Conservation (phyloP, 139 green algal genomes). For the Chlamydomonas eustigma region DNA sequence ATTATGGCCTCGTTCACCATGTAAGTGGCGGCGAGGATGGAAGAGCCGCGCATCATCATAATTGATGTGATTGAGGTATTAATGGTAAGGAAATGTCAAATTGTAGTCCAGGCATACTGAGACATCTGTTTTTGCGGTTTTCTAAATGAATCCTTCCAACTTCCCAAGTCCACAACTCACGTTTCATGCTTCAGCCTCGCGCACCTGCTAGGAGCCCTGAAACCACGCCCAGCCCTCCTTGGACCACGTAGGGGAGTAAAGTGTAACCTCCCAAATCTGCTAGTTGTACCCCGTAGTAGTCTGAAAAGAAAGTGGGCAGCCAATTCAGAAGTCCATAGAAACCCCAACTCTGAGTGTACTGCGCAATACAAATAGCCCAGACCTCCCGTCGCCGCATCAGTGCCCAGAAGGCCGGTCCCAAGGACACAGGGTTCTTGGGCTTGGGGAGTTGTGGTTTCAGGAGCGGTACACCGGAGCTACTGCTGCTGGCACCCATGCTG, state of each 20-base stretch:
- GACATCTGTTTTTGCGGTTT: too few species aligned
- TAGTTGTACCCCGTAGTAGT: slow-evolving; percentile 57
- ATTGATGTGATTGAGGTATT: neutral
- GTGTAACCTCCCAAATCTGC: slow-evolving; percentile 63
- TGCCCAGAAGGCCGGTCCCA: slow-evolving; percentile 20
- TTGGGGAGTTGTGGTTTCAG: too few species aligned
- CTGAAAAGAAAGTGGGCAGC: slow-evolving; percentile 79
- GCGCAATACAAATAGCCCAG: slow-evolving; percentile 67
- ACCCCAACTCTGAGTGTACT: slow-evolving; percentile 60
- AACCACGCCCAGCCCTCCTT: slow-evolving; percentile 20
- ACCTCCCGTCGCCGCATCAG: slow-evolving; percentile 48
- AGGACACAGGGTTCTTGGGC: neutral
- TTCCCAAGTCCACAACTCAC: too few species aligned
- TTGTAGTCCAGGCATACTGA: too few species aligned
- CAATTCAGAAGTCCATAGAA: slow-evolving; percentile 77
- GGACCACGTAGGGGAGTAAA: slow-evolving; percentile 67
- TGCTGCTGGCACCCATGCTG: neutral
- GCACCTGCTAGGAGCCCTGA: slow-evolving; percentile 26
- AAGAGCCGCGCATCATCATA: neutral
- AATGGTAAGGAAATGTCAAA: neutral
- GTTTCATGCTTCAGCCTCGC: neutral
- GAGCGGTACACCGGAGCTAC: neutral
- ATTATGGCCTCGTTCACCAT: slow-evolving; percentile 2
- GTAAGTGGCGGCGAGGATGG: neutral
- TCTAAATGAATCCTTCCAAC: too few species aligned